A percentile compares a stretch with the other conserved stretches of the same genome.
These are phyloP conservation scores for Millerozyma acaciae DNA, from an alignment of 805 yeast species.

Conservation along the genomic window DNA sequence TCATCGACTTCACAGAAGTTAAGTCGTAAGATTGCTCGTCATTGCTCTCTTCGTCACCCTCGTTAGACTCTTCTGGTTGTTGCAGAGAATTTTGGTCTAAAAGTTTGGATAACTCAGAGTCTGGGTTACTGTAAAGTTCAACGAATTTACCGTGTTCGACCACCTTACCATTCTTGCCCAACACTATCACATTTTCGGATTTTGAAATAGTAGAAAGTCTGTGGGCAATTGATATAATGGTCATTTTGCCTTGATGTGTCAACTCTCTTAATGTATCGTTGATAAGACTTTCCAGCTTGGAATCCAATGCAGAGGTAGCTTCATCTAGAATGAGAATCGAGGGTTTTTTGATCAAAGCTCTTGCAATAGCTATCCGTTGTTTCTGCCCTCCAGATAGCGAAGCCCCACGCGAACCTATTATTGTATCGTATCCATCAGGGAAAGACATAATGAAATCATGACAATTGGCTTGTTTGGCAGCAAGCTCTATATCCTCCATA, in stretches of 20 bases:
- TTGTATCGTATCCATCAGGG: slow-evolving; percentile 60
- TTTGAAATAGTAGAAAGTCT: slow-evolving; percentile 43
- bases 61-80: slow-evolving; percentile 19
- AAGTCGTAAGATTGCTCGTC: slow-evolving; percentile 15
- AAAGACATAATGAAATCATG: slow-evolving; percentile 54
- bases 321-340: slow-evolving; percentile 63
- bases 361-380: slow-evolving; percentile 72
- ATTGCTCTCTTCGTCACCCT: slow-evolving; percentile 15
- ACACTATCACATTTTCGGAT: slow-evolving; percentile 40
- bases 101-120: slow-evolving; percentile 39
- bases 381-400: slow-evolving; percentile 72
- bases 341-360: slow-evolving; percentile 68
- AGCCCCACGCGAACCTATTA: slow-evolving; percentile 54
- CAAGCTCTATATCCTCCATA: slow-evolving; percentile 42
- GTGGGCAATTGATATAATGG: slow-evolving; percentile 44
- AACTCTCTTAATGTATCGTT: slow-evolving; percentile 39
- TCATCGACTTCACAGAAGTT: slow-evolving; percentile 25
- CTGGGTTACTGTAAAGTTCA: slow-evolving; percentile 36
- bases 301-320: slow-evolving; percentile 63
- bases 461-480: slow-evolving; percentile 50
- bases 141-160: slow-evolving; percentile 39
- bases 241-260: slow-evolving; percentile 36
- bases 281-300: slow-evolving; percentile 44
- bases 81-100: slow-evolving; percentile 30
- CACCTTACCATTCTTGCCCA: slow-evolving; percentile 39